These are phyloP conservation scores for Delonix regia DNA, from an alignment of 306 rosid genomes.

Conservation along the genomic window DNA sequence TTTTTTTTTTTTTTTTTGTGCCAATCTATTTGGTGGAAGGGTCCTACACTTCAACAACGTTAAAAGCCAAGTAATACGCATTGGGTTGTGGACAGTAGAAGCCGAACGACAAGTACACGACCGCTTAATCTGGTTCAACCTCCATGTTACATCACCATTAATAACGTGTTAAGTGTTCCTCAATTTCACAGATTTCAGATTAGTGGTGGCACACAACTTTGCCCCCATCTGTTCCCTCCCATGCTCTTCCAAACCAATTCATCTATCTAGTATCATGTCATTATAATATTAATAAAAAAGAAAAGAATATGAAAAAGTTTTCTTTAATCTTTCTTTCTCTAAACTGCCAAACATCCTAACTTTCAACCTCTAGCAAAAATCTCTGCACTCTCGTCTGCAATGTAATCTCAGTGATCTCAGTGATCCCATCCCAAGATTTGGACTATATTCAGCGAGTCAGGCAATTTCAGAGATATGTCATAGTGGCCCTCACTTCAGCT, in stretches of 20 bases:
- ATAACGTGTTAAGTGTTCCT: not conserved
- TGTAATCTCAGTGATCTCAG: not conserved
- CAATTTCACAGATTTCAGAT: not conserved
- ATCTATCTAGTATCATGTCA: too few species aligned
- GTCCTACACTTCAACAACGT: not conserved
- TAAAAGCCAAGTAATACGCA: not conserved
- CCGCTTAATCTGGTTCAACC: not conserved
- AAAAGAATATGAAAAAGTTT: too few species aligned
- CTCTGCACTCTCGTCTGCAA: not conserved
- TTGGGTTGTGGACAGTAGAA: not conserved
- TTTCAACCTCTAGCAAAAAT: not conserved
- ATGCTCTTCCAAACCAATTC: not conserved
- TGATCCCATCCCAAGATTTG: not conserved
- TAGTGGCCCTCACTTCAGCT: not conserved
- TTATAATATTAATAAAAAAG: too few species aligned
- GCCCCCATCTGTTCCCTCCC: not conserved
- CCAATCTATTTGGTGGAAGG: not conserved
- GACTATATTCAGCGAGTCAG: not conserved
- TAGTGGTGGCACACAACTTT: not conserved
- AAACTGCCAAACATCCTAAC: too few species aligned
- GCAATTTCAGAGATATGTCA: not conserved
- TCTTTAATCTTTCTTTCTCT: too few species aligned
- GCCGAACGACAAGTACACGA: not conserved
- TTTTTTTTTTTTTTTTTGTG: too few species aligned
- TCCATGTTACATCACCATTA: not conserved